Evolutionary conservation across 75 land plant genomes (phyloP), one percentile per base, ranked within the genome.

Genomic region (Cryptomeria japonica): DNA sequence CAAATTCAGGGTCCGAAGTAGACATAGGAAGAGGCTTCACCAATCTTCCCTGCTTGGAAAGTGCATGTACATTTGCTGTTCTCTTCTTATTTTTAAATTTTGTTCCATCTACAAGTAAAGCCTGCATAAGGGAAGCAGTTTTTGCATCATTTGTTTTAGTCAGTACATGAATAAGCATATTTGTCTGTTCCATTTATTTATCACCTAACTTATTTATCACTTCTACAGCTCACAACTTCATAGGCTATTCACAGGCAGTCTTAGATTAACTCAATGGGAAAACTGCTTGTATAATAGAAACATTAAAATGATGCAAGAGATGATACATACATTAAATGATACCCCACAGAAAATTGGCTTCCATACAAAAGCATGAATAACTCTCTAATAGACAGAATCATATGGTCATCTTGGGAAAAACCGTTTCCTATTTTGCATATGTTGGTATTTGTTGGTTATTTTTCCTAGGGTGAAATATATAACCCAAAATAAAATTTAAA

Each of bases 31-130:
- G 58, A 83, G 76, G 56, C 61, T 86, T 92, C 13, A 70, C 49
- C 13, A 68, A 38, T 80, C 88, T 90, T 28, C 91, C 91, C 55
- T 87, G 90, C 28, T 90, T 90, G 5, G 88, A 70, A 7, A 64
- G 64, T 83, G 87, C 70, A 82, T 22, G 34, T 77, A 76, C 42
- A 64, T 88, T 86, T 61, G 82, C 49, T n/a, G 85, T 51, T 53
- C 91, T 91, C 86, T 90, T 94, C 86, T 90, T 93, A 84, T 85
- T 87, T 51, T 53, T 44, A 12, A 75, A 72, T 79, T 87, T 90
- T 87, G 84, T 91, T 68, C 86, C 92, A 28, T 89, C 92, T 85
- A 89, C 94, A 86, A 83, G 19, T 25, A 80, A 25, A 83, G 86
- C 90, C 93, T 92, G 89, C 14, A 90, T 64, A 58, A 88, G 32